Percentiles rank a stretch among this genome's conserved stretches.
phyloP scores from a whole-genome alignment of 768 basidiomycete genomes.

The Dioszegia aurantiaca region DNA sequence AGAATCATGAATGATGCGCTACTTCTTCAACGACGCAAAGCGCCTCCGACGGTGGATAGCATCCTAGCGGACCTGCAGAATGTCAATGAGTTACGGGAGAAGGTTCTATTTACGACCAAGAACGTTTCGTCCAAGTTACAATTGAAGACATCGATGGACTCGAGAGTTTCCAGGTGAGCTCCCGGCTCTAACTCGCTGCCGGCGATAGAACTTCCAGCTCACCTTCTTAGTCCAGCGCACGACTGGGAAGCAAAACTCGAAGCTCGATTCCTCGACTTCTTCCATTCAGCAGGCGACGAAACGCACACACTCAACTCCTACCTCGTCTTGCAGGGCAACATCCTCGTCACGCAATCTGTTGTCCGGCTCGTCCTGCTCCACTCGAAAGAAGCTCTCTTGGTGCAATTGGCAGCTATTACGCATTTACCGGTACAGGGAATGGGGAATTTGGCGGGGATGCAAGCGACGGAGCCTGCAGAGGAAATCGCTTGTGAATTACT shows the following conservation, averaged over 20 bases:
- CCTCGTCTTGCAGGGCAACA: conserved; percentile 46
- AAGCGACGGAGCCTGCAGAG: conserved; percentile 28
- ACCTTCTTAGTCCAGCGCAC: conserved; percentile 26
- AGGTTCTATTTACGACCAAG: conserved; percentile 26
- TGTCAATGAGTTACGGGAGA: conserved; percentile 35
- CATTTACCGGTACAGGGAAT: conserved; percentile 29
- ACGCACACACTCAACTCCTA: conserved; percentile 38
- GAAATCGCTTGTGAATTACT: conserved; percentile 46
- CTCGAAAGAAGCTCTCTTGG: conserved; percentile 36
- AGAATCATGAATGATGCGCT: conserved; percentile 39
- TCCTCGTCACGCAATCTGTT: conserved; percentile 47
- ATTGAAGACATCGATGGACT: conserved; percentile 28
- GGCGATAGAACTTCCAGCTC: background rate
- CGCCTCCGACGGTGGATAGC: conserved; percentile 30
- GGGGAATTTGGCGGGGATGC: conserved; percentile 18
- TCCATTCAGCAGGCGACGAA: conserved; percentile 26
- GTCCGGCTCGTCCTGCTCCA: conserved; percentile 46
- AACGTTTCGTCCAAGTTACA: conserved; percentile 28
- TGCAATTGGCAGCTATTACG: conserved; percentile 35
- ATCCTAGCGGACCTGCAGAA: conserved; percentile 37
- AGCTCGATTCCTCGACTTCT: conserved; percentile 35
- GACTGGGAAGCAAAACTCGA: conserved; percentile 37
- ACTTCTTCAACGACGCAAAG: conserved; percentile 34
- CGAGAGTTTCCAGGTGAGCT: conserved; percentile 28
- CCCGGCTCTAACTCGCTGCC: background rate